Evolutionary conservation across 768 basidiomycete genomes (phyloP).

Genomic region (Cyathus striatus): DNA sequence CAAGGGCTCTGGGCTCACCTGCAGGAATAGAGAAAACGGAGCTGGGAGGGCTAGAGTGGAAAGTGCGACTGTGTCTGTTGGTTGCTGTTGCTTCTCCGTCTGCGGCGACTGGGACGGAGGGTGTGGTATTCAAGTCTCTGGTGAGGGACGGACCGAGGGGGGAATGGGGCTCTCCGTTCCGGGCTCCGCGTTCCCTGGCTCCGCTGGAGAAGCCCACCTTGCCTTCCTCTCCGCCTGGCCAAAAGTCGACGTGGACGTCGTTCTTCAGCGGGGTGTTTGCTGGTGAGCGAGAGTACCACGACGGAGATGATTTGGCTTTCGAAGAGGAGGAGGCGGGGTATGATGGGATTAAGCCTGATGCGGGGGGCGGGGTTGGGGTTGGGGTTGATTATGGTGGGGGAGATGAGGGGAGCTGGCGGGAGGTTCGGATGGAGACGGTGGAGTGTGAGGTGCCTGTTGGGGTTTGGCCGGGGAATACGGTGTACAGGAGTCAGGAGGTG

Average conservation of each 20-base stretch:
- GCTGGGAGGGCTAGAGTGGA: conserved; percentile 86
- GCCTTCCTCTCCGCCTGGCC: conserved; percentile 9
- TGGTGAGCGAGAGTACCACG: conserved; percentile 49
- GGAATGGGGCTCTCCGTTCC: conserved; percentile 71
- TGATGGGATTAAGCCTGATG: conserved; percentile 44
- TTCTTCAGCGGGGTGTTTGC: conserved; percentile 29
- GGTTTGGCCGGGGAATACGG: conserved; percentile 88
- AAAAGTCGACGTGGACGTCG: conserved; percentile 30
- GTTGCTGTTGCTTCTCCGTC: conserved; percentile 61
- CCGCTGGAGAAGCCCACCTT: conserved; percentile 47
- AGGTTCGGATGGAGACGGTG: conserved; percentile 76
- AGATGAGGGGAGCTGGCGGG: conserved; percentile 63
- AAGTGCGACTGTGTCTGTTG: conserved; percentile 79
- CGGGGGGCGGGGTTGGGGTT: conserved; percentile 45
- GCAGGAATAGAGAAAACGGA: conserved; percentile 7
- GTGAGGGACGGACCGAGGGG: conserved; percentile 54
- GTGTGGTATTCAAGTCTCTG: conserved; percentile 49
- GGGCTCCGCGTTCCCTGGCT: conserved; percentile 49
- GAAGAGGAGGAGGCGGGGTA: conserved; percentile 28
- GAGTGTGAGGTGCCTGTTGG: conserved; percentile 91
- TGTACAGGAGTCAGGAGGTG: conserved; percentile 74
- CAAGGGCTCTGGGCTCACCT: no score
- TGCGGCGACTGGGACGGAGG: conserved; percentile 41
- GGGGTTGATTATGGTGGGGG: conserved; percentile 46
- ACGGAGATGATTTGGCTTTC: conserved; percentile 46